phyloP scores from a whole-genome alignment of 495 filamentous ascomycete species.

The Penicillium longicatenatum region DNA sequence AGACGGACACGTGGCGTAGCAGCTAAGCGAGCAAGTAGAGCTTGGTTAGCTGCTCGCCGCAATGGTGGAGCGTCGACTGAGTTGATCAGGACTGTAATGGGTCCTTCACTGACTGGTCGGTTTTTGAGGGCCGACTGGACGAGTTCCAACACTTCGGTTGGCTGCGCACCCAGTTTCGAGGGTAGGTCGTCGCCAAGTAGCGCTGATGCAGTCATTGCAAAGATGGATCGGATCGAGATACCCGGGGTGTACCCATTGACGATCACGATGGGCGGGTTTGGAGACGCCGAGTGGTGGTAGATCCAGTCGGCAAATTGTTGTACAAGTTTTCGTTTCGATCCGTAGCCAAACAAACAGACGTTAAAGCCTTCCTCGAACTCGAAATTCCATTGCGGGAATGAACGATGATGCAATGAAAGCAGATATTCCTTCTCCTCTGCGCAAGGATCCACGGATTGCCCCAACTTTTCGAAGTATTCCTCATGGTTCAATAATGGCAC shows the following conservation, averaged over 20 bases:
- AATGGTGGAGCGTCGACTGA: slow-evolving; percentile 81
- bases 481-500: slow-evolving; percentile 81
- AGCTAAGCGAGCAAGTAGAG: slow-evolving; percentile 73
- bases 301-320: slow-evolving; percentile 76
- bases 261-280: slow-evolving; percentile 66
- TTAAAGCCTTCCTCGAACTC: slow-evolving; percentile 89
- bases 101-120: slow-evolving; percentile 36
- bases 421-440: slow-evolving; percentile 69
- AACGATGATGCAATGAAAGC: slow-evolving; percentile 71
- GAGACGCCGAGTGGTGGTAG: slow-evolving; percentile 45
- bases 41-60: slow-evolving; percentile 67
- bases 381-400: slow-evolving; percentile 90
- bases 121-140: slow-evolving; percentile 60
- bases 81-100: slow-evolving; percentile 75
- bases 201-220: slow-evolving; percentile 69
- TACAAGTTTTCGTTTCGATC: slow-evolving; percentile 78
- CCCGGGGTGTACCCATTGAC: slow-evolving; percentile 85
- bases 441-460: slow-evolving; percentile 70
- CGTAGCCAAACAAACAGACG: slow-evolving; percentile 89
- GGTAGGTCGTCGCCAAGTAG: slow-evolving; percentile 58
- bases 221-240: slow-evolving; percentile 75
- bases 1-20: slow-evolving; percentile 73
- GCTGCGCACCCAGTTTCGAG: slow-evolving; percentile 60
- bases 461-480: slow-evolving; percentile 78
- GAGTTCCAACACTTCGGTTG: slow-evolving; percentile 65